These are phyloP conservation scores for Cokeromyces recurvatus DNA, from an alignment of 371 early-diverging fungal genomes.

Conservation along the genomic window DNA sequence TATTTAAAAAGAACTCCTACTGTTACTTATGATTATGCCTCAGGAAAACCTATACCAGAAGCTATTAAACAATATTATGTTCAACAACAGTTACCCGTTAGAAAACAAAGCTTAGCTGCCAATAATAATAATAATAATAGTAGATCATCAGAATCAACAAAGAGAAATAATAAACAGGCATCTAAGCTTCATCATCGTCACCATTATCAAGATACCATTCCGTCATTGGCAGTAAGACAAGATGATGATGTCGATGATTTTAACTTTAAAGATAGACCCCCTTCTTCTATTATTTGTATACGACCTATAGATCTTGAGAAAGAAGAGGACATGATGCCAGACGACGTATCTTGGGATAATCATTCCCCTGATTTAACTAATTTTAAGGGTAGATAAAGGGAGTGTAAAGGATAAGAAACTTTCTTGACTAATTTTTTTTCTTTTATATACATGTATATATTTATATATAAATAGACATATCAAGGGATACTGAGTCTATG, in stretches of 20 bases:
- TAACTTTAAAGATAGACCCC: slow-evolving; percentile 36
- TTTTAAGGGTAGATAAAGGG: too few species aligned
- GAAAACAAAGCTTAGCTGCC: slow-evolving; percentile 42
- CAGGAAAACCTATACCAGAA: slow-evolving; percentile 31
- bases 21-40: slow-evolving; percentile 8
- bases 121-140: neutral
- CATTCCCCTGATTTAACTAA: too few species aligned
- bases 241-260: slow-evolving; percentile 35
- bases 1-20: slow-evolving; percentile 16
- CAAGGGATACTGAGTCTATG: too few species aligned
- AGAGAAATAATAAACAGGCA: neutral
- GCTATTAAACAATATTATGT: slow-evolving; percentile 32
- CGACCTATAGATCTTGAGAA: slow-evolving; percentile 9
- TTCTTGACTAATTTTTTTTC: too few species aligned
- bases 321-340: slow-evolving; percentile 1
- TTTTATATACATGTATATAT: too few species aligned
- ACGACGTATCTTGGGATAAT: neutral
- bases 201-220: too few species aligned
- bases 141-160: neutral
- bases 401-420: too few species aligned
- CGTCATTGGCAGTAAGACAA: too few species aligned
- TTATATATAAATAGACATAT: too few species aligned
- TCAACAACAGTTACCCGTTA: slow-evolving; percentile 37
- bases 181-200: too few species aligned
- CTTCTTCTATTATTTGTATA: slow-evolving; percentile 28